phyloP scores from a whole-genome alignment of 805 yeast species.

The Starmerella vaccinii region DNA sequence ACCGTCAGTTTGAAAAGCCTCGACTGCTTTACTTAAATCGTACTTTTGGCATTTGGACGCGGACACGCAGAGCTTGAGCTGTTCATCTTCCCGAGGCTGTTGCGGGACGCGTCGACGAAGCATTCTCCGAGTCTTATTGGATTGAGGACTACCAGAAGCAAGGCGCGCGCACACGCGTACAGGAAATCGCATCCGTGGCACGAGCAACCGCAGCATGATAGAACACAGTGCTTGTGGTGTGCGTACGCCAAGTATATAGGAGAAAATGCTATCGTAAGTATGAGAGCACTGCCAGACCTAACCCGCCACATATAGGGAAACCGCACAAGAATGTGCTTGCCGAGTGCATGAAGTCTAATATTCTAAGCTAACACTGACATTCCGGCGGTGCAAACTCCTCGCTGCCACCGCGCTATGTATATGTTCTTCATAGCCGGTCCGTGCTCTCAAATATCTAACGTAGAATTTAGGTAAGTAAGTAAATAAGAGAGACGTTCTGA shows the following conservation, averaged over 20 bases:
- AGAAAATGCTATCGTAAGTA: background rate
- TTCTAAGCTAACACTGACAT: too few species aligned
- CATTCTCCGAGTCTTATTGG: conserved; percentile 18
- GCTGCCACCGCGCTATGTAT: too few species aligned
- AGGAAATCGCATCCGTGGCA: background rate
- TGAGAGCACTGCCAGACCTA: background rate
- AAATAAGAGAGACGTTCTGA: background rate
- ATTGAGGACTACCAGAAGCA: conserved; percentile 18
- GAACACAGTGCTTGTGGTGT: background rate
- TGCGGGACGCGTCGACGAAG: conserved; percentile 18
- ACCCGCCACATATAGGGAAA: too few species aligned
- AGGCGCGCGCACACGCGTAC: background rate
- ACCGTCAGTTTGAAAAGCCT: conserved; percentile 34
- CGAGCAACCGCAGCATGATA: background rate
- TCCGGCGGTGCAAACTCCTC: too few species aligned
- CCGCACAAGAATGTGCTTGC: background rate
- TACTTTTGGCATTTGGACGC: conserved; percentile 65
- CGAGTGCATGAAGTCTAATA: too few species aligned
- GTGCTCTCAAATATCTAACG: too few species aligned
- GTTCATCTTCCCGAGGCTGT: conserved; percentile 12
- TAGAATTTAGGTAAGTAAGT: too few species aligned
- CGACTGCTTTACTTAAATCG: conserved; percentile 42
- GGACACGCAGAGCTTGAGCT: conserved; percentile 44
- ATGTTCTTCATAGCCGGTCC: too few species aligned
- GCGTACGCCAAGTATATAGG: too few species aligned